Evolutionary conservation across 225 moss, liverwort and hornwort genomes (phyloP).

Genomic region (Lunularia cruciata): DNA sequence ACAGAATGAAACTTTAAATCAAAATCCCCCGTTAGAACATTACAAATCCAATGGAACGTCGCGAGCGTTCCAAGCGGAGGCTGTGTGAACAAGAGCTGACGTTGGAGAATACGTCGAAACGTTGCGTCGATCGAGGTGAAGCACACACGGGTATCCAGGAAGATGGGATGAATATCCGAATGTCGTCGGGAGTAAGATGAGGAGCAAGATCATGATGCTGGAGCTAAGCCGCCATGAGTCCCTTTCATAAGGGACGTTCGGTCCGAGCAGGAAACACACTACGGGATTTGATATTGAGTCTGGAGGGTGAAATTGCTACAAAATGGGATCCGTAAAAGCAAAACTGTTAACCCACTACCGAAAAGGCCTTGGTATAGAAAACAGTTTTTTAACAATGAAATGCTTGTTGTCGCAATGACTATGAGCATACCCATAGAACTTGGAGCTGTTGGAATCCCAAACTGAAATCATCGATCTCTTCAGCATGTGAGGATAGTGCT

Average conservation of each 20-base stretch:
- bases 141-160: neutral
- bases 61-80: no score
- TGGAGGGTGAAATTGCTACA: neutral
- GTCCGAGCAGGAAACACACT: neutral
- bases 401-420: neutral
- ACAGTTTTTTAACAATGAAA: neutral
- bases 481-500: no score
- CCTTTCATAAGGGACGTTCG: neutral
- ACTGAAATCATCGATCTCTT: neutral
- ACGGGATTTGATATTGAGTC: neutral
- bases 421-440: no score
- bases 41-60: no score
- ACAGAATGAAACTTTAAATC: no score
- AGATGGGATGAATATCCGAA: neutral
- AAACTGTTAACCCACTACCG: neutral
- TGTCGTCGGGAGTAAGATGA: neutral
- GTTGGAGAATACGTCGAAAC: neutral
- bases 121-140: constrained; percentile 9
- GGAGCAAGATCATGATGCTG: neutral
- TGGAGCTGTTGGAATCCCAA: neutral
- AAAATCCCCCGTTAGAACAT: no score
- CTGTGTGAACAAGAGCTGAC: no score
- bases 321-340: neutral
- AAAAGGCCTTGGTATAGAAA: neutral
- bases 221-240: neutral